Base-by-base conservation (phyloP, 805 yeast genomes). In the Sungouiozyma ichnusensis region DNA sequence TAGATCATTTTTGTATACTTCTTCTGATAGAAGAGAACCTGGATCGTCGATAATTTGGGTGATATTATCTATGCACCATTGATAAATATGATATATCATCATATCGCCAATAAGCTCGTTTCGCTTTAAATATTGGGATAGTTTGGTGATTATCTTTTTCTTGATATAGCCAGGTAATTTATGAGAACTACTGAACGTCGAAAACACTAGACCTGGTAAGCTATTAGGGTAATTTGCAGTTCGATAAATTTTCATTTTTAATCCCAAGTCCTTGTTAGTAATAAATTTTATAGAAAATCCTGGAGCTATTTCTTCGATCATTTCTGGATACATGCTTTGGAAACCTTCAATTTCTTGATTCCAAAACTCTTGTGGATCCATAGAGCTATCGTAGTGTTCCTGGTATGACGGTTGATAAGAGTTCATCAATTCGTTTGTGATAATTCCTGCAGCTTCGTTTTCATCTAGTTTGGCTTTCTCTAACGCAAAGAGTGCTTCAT, bases 1-100 rank as follows among this genome's bases (percentile, higher is more conserved):
- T 11, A 24, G 6, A 6, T 11, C 29, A 20, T 9, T 37, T 16
- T 9, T 32, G 3, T 35, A 7, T 3, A 34, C 38, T 14, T 35
- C 16, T 19, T 48, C 45, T 3, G 56, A 41, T 8, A 72, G 52
- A 17, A 90, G 67, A 2, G 80, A 77, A 0, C 95, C 94, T 0
- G 97, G 97, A 43, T 79, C 69, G 35, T 77, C 75, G 8, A 83
- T 72, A 13, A 87, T 68, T 2, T 60, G 58, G 4, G 67, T 61
- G 36, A 81, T 63, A 50, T 83, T 75, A 14, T 74, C 79, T 48
- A 81, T 80, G 15, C 88, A 52, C 88, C 94, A 87, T 47, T 86
- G 94, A 39, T 77, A 66, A n/a, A 85, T 66, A 4, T 77, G 65
- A 55, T 68, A 82, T 1, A 87, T 59, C 63, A 80, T 74, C 52